Percentiles rank a stretch among this genome's conserved stretches.
These are phyloP conservation scores for Zostera marina DNA, from an alignment of 116 monocot genomes.

Conservation along the genomic window DNA sequence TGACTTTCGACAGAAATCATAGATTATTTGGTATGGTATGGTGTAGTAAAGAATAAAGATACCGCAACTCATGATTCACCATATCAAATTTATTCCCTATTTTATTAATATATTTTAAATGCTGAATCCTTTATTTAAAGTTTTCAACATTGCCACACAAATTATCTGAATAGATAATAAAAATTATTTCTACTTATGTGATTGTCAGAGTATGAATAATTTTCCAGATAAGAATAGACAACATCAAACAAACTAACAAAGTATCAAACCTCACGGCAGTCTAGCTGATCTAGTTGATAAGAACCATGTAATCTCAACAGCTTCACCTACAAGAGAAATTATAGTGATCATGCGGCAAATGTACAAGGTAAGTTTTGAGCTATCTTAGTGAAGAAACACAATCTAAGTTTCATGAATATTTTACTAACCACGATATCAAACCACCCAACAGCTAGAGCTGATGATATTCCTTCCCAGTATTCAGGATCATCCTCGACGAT, in stretches of 20 bases:
- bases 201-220: neutral
- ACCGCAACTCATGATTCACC: too few relatives aligned
- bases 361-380: neutral
- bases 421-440: slow-evolving; percentile 67
- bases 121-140: too few relatives aligned
- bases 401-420: neutral
- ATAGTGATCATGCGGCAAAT: too few relatives aligned
- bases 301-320: slow-evolving; percentile 91
- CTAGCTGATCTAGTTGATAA: slow-evolving; percentile 78
- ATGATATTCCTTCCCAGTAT: slow-evolving; percentile 84
- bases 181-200: too few relatives aligned
- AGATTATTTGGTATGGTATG: too few relatives aligned
- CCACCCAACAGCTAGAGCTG: slow-evolving; percentile 91
- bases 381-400: neutral
- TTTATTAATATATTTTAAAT: too few relatives aligned
- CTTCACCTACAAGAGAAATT: slow-evolving; percentile 50
- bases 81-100: neutral
- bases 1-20: too few relatives aligned
- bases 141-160: too few relatives aligned
- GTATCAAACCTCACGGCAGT: slow-evolving; percentile 90
- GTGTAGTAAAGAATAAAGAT: too few relatives aligned
- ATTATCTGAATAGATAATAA: too few relatives aligned
- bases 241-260: slow-evolving; percentile 13
- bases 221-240: neutral
- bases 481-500: slow-evolving; percentile 81